phyloP scores from a whole-genome alignment of 164 flowering plant genomes.

The Echeveria elegans region DNA sequence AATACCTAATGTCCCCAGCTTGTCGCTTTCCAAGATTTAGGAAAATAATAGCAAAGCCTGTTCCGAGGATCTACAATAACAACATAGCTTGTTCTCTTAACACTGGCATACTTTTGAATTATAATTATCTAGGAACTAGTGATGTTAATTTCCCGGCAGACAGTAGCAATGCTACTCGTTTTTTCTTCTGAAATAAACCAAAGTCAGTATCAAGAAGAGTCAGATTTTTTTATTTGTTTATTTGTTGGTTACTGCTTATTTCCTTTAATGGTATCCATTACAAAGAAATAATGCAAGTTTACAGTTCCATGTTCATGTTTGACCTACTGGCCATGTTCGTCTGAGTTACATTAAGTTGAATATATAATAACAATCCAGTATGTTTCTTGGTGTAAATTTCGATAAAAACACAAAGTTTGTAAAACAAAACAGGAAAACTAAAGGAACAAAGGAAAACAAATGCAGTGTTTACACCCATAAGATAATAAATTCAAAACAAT shows the following conservation, averaged over 20 bases:
- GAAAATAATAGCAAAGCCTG: conserved; percentile 74
- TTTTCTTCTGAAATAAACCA: not conserved
- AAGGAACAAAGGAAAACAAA: not conserved
- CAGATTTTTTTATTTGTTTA: too few relatives aligned
- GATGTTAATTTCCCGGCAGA: not conserved
- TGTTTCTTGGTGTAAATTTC: not conserved
- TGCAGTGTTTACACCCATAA: not conserved
- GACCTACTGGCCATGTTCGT: too few relatives aligned
- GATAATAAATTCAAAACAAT: conserved; percentile 14
- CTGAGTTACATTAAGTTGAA: too few relatives aligned
- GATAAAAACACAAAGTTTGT: not conserved
- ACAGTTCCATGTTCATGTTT: too few relatives aligned
- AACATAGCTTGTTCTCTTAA: not conserved
- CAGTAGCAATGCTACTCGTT: not conserved
- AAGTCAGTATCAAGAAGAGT: too few relatives aligned
- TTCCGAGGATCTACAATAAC: conserved; percentile 57
- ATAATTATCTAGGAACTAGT: not conserved
- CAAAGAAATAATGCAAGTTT: too few relatives aligned
- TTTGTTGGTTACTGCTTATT: too few relatives aligned
- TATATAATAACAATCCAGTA: not conserved
- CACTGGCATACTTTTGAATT: not conserved
- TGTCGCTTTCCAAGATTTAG: conserved; percentile 80
- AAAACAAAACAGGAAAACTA: not conserved
- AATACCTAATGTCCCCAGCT: conserved; percentile 83
- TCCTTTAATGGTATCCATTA: too few relatives aligned